These are phyloP conservation scores for Colletotrichum kahawae DNA, from an alignment of 2,329 filamentous ascomycete species.

Conservation along the genomic window DNA sequence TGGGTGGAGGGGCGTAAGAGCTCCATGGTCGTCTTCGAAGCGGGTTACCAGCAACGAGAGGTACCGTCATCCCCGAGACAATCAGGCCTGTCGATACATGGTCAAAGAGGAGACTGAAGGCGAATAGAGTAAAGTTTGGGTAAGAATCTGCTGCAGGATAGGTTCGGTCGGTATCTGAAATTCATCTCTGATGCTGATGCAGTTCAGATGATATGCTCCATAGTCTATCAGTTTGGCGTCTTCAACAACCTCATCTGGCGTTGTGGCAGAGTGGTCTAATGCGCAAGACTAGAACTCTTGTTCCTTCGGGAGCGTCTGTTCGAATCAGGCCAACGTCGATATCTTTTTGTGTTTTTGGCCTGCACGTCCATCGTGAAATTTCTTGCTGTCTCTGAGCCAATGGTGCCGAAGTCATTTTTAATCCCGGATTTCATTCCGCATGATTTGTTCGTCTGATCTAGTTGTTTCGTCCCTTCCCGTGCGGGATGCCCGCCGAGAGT, in stretches of 20 bases:
- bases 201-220: accelerated
- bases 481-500: neutral
- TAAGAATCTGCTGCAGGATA: too few species aligned
- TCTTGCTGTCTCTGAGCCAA: neutral
- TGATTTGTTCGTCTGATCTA: neutral
- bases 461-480: neutral
- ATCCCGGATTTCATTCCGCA: neutral
- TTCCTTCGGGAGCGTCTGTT: conserved; percentile 23
- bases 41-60: too few species aligned
- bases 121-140: too few species aligned
- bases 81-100: too few species aligned
- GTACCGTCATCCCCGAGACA: too few species aligned
- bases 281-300: conserved; percentile 23
- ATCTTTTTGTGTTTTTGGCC: neutral
- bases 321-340: conserved; percentile 22
- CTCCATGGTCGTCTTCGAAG: too few species aligned
- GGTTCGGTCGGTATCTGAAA: too few species aligned
- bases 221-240: accelerated
- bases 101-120: too few species aligned
- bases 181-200: neutral
- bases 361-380: neutral
- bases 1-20: too few species aligned
- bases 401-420: neutral
- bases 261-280: conserved; percentile 23
- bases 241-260: neutral